Evolutionary conservation across 139 green algal genomes (phyloP), one percentile per base, ranked within the genome.

Genomic region (Pleodorina starrii): DNA sequence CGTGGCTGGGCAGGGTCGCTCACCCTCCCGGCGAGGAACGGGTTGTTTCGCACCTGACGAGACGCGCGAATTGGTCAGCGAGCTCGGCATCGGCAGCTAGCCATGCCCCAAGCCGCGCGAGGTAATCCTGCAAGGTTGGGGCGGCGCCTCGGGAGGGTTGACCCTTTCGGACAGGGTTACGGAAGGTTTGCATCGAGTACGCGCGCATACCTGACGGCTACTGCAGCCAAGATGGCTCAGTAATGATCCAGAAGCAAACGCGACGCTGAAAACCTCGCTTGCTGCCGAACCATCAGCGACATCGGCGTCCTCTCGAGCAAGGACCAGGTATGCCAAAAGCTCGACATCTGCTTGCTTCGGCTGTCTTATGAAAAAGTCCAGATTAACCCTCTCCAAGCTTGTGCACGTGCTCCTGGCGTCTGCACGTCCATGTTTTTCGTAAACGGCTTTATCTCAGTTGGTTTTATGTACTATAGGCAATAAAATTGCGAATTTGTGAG

Each of bases 211-310:
- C 78, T 73, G 36, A 17, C 78, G 38, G 29, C 54, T 73, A 36
- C 23, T 42, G 54, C 78, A 85, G 2, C 54, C 51, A 5, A 85
- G 40, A 63, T 85, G 78, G 21, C 21, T 23, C 5, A 85, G 29
- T 11, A 85, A 51, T 0, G 51, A 57, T 1, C 4, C 78, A 25
- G 78, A 73, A 27, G 78, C 78, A 40, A 74, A 73, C 1, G 54
- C 51, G 25, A 85, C 78, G 78, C 78, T 68, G 54, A 85, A 69
- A 43, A 46, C 29, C 29, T 83, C 75, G 48, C 46, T 44, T 9
- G 75, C 27, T 11, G n/a, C n/a, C 44, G 46, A 35, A 12, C 72
- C 40, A 12, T 54, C 6, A 77, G 35, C 4, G 12, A 32, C 23
- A 14, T 57, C 42, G 72, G 74, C 74, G 46, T 66, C 25, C 14